Evolutionary conservation across 768 basidiomycete genomes (phyloP).

Genomic region (Kwoniella botswanensis): DNA sequence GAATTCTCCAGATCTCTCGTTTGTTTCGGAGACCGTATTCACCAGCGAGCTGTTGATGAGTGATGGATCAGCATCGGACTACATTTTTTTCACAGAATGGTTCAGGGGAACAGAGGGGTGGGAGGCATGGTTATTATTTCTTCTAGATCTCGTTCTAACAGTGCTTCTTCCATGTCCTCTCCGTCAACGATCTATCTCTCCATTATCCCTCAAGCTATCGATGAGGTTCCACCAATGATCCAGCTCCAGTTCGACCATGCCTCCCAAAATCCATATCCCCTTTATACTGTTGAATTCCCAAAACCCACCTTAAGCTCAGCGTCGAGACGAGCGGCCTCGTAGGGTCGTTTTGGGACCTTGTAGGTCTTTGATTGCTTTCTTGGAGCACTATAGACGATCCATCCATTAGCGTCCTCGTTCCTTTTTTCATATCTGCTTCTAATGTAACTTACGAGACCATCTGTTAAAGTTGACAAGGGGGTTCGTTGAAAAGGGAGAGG

Average conservation of each 20-base stretch:
- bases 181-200: background rate
- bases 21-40: constrained; percentile 99
- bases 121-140: background rate
- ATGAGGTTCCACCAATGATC: background rate
- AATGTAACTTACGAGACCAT: constrained; percentile 34
- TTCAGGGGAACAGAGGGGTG: background rate
- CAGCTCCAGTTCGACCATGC: constrained; percentile 6
- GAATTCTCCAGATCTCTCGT: constrained; percentile 99
- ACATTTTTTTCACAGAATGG: background rate
- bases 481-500: background rate
- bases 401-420: constrained; percentile 1
- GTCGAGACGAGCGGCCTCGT: constrained; percentile 97
- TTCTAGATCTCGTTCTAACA: background rate
- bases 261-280: background rate
- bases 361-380: constrained; percentile 64
- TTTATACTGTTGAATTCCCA: background rate
- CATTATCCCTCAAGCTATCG: background rate
- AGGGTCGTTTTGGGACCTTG: constrained; percentile 98
- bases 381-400: constrained; percentile 46
- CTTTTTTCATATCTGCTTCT: background rate
- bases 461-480: constrained; percentile 18
- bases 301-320: constrained; percentile 90
- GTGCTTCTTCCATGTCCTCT: background rate
- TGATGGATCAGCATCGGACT: constrained; percentile 11
- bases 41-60: constrained; percentile 81